Conservation (phyloP, 306 rosid species). For the Cucurbita ficifolia region DNA sequence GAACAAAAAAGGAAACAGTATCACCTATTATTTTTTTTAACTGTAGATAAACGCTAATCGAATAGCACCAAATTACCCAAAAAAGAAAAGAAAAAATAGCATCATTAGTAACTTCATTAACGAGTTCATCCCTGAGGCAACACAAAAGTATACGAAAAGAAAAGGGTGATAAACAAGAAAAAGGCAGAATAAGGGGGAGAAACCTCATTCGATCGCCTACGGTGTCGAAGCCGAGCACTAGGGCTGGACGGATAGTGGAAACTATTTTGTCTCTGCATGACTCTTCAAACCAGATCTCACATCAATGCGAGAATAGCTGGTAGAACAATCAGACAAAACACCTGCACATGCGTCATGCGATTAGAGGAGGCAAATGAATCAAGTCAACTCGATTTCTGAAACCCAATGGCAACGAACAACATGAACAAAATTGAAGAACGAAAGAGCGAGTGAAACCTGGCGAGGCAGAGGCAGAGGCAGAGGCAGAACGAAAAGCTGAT, state of each 20-base stretch:
- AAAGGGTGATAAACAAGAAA: neutral
- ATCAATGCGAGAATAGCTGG: neutral
- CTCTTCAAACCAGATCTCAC: conserved; percentile 2
- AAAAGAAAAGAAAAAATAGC: neutral
- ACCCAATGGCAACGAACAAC: neutral
- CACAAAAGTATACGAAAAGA: neutral
- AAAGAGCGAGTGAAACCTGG: neutral
- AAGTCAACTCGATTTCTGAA: neutral
- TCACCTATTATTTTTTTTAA: neutral
- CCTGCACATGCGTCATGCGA: neutral
- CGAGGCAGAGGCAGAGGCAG: neutral
- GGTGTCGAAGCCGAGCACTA: conserved; percentile 8
- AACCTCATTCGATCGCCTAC: conserved; percentile 15
- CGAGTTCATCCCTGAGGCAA: neutral
- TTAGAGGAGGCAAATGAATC: neutral
- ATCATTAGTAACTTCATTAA: neutral
- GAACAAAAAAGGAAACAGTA: neutral
- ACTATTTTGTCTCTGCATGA: conserved; percentile 4
- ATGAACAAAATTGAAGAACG: neutral
- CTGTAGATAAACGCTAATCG: neutral
- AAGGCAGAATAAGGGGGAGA: neutral
- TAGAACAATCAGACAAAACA: neutral
- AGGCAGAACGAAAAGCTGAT: neutral
- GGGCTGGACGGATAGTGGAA: conserved; percentile 5
- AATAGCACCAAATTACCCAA: neutral